A percentile compares a stretch with the other conserved stretches of the same genome.
Evolutionary conservation across 257 asterid genomes (phyloP).

Genomic region (Primulina huaijiensis): DNA sequence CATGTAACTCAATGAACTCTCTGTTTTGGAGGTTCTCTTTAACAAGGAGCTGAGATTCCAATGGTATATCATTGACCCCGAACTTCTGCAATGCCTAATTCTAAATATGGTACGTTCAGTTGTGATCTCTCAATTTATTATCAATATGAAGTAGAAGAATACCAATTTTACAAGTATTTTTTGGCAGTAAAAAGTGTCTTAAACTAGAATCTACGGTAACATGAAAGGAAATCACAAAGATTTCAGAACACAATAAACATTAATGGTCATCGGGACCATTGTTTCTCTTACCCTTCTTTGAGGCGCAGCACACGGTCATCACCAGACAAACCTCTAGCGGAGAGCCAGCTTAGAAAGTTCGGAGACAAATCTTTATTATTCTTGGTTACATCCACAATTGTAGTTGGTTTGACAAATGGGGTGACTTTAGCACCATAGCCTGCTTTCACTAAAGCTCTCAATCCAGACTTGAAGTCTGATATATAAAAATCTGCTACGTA

Average conservation of each 20-base stretch:
- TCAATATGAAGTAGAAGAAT: background rate
- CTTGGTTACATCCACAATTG: conserved; percentile 38
- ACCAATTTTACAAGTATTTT: background rate
- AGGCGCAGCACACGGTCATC: conserved; percentile 60
- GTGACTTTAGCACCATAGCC: conserved; percentile 61
- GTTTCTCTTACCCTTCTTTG: conserved; percentile 43
- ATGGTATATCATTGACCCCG: background rate
- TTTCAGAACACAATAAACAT: background rate
- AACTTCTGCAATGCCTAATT: no score
- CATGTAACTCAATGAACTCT: background rate
- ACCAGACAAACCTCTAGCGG: conserved; percentile 49
- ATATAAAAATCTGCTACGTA: conserved; percentile 59
- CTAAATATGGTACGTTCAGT: background rate
- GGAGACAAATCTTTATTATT: conserved; percentile 48
- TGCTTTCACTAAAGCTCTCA: conserved; percentile 64
- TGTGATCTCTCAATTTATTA: background rate
- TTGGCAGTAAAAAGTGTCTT: background rate
- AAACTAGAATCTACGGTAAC: background rate
- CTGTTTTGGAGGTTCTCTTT: background rate
- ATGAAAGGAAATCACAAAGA: background rate
- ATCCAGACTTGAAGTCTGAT: conserved; percentile 60
- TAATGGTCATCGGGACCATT: no score
- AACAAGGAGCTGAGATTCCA: background rate
- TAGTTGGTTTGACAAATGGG: conserved; percentile 48
- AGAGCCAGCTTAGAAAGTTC: conserved; percentile 47